Conservation (phyloP, 1,284 basidiomycete species). For the Cronartium ribicola region DNA sequence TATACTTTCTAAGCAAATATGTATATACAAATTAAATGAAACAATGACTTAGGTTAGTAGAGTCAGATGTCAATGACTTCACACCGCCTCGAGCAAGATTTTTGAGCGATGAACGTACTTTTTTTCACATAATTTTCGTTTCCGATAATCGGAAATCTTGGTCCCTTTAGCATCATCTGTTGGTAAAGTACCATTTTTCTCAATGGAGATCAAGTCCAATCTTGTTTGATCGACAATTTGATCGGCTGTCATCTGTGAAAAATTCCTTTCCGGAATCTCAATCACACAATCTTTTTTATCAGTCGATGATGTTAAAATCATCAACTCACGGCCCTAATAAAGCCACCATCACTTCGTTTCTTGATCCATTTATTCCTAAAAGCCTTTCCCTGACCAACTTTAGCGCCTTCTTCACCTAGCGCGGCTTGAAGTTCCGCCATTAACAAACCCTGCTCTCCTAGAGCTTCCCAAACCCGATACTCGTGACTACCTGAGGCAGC, state of each 20-base stretch:
- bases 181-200: slow-evolving; percentile 63
- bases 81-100: background rate
- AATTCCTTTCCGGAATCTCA: background rate
- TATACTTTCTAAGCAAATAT: slow-evolving; percentile 67
- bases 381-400: slow-evolving; percentile 77
- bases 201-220: slow-evolving; percentile 69
- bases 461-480: slow-evolving; percentile 36
- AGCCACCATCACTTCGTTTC: slow-evolving; percentile 82
- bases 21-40: slow-evolving; percentile 23
- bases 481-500: slow-evolving; percentile 32
- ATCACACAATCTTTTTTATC: background rate
- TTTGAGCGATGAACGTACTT: slow-evolving; percentile 48
- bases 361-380: slow-evolving; percentile 97
- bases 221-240: slow-evolving; percentile 68
- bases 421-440: slow-evolving; percentile 21
- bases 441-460: slow-evolving; percentile 13
- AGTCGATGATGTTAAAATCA: slow-evolving; percentile 46
- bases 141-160: slow-evolving; percentile 75
- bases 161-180: slow-evolving; percentile 64
- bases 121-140: slow-evolving; percentile 71
- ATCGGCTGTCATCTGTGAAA: slow-evolving; percentile 54
- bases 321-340: slow-evolving; percentile 58
- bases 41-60: background rate
- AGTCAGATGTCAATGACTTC: background rate
- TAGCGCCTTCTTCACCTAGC: slow-evolving; percentile 50